Conservation (phyloP, 2,329 filamentous ascomycete species). For the Diaporthe ilicicola region DNA sequence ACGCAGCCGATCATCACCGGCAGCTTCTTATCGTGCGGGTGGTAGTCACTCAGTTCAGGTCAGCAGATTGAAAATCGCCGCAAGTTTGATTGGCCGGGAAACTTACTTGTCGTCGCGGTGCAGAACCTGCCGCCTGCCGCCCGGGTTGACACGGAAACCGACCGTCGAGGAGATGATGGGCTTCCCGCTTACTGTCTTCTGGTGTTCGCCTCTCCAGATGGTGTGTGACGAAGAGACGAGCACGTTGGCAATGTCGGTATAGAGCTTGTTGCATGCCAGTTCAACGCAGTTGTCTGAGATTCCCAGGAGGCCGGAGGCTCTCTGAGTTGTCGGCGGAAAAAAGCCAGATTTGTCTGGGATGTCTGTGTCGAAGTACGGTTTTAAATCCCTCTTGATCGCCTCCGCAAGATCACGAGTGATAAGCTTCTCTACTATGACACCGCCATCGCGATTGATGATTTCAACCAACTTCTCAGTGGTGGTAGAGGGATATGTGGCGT, state of each 20-base stretch:
- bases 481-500: not conserved
- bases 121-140: not conserved
- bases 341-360: slow-evolving; percentile 4
- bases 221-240: not conserved
- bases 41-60: not conserved
- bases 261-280: slow-evolving; percentile 7
- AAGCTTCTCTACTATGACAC: slow-evolving; percentile 12
- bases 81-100: too few relatives aligned
- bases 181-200: slow-evolving; percentile 11
- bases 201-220: not conserved
- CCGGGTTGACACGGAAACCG: not conserved
- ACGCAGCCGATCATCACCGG: slow-evolving; percentile 5
- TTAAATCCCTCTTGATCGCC: not conserved
- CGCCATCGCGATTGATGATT: not conserved
- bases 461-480: not conserved
- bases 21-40: not conserved
- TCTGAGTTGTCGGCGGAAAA: not conserved
- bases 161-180: slow-evolving; percentile 7
- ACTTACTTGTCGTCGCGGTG: not conserved
- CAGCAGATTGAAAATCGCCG: not conserved
- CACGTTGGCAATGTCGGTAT: not conserved
- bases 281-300: slow-evolving; percentile 8
- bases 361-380: not conserved
- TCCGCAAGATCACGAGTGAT: not conserved
- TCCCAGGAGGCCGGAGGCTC: not conserved